Conservation (phyloP, 129 eudicot species). For the Sambucus nigra region DNA sequence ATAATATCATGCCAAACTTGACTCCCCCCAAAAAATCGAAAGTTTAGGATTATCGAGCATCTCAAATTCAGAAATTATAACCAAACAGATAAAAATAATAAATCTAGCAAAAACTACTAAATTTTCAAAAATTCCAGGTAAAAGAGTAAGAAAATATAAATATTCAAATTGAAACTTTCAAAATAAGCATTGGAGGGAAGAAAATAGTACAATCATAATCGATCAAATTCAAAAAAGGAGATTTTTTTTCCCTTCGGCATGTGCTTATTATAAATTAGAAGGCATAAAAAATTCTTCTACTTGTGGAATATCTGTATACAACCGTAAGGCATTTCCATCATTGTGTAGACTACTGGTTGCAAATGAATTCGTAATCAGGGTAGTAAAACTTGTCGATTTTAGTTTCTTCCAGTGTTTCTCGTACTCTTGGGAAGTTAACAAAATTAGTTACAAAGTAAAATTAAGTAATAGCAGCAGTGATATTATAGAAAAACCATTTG, state of each 20-base stretch:
- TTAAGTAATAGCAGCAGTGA: not conserved
- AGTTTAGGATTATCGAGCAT: not conserved
- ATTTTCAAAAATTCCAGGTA: not conserved
- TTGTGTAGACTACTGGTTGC: slow-evolving; percentile 34
- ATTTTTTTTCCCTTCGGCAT: too few relatives aligned
- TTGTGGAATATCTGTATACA: slow-evolving; percentile 77
- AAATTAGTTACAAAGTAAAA: not conserved
- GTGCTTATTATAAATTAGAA: slow-evolving; percentile 62
- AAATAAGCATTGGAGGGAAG: not conserved
- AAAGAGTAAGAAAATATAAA: not conserved
- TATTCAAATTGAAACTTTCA: slow-evolving; percentile 1
- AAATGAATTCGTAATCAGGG: slow-evolving; percentile 26
- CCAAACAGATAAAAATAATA: not conserved
- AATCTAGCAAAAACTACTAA: not conserved
- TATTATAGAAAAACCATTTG: not conserved
- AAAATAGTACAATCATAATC: not conserved
- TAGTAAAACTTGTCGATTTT: slow-evolving; percentile 26
- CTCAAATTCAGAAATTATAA: not conserved
- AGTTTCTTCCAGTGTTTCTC: slow-evolving; percentile 52
- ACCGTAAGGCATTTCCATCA: slow-evolving; percentile 49
- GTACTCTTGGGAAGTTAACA: slow-evolving; percentile 47
- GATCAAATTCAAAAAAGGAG: not conserved
- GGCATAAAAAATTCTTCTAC: slow-evolving; percentile 75
- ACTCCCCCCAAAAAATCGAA: too few relatives aligned
- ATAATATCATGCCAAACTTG: too few relatives aligned